Conservation (phyloP, 129 eudicot species). For the Centaurea solstitialis region DNA sequence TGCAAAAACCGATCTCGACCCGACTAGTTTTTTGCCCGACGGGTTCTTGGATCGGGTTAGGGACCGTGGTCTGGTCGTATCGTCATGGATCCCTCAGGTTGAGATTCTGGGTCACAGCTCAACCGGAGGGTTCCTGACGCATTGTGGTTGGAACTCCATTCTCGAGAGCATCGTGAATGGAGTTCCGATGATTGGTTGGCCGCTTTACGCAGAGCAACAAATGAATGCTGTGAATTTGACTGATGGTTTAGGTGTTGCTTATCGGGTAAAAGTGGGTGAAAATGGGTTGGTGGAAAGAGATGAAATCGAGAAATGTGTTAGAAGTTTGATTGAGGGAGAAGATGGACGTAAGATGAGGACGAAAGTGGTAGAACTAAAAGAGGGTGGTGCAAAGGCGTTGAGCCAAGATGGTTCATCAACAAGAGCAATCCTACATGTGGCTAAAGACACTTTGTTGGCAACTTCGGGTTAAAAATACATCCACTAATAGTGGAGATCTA, state of each 20-base stretch:
- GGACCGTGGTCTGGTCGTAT: slow-evolving; percentile 36
- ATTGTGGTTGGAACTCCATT: slow-evolving; percentile 49
- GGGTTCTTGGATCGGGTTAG: slow-evolving; percentile 35
- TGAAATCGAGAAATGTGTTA: slow-evolving; percentile 17
- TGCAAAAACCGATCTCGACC: slow-evolving; percentile 29
- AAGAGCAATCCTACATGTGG: no score
- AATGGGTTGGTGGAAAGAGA: slow-evolving; percentile 47
- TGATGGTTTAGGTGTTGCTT: slow-evolving; percentile 26
- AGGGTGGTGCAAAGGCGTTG: slow-evolving; percentile 5
- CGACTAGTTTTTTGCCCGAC: slow-evolving; percentile 29
- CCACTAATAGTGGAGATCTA: no score
- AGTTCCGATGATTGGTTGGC: slow-evolving; percentile 47
- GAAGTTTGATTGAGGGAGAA: slow-evolving; percentile 33
- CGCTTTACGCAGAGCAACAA: slow-evolving; percentile 44
- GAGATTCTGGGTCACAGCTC: slow-evolving; percentile 40
- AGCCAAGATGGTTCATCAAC: no score
- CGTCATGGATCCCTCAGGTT: slow-evolving; percentile 44
- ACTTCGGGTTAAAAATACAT: no score
- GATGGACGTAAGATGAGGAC: slow-evolving; percentile 30
- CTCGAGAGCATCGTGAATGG: slow-evolving; percentile 39
- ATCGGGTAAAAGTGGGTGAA: slow-evolving; percentile 17
- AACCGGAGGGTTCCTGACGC: slow-evolving; percentile 43
- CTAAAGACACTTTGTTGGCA: no score
- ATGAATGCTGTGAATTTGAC: slow-evolving; percentile 30
- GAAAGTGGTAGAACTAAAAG: slow-evolving; percentile 17